These are phyloP conservation scores for Tolypocladium pustulatum DNA, from an alignment of 2,329 filamentous ascomycete genomes.

Conservation along the genomic window DNA sequence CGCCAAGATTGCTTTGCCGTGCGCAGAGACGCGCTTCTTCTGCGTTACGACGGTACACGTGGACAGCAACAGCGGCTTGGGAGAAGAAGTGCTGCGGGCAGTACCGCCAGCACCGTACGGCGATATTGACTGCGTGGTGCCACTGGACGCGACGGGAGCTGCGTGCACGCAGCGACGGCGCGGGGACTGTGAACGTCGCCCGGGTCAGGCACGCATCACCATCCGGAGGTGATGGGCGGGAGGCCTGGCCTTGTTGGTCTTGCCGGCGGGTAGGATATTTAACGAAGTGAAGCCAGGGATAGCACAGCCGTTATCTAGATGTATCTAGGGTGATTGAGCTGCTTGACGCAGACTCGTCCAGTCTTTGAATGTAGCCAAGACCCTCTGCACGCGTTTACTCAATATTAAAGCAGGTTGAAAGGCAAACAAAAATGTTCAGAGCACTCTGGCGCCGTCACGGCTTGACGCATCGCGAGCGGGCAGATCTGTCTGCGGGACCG, in stretches of 20 bases:
- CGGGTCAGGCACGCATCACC: slow-evolving; percentile 46
- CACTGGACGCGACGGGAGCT: slow-evolving; percentile 37
- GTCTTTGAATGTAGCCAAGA: too few relatives aligned
- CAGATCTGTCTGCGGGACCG: too few relatives aligned
- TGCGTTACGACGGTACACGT: slow-evolving; percentile 49
- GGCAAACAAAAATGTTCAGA: too few relatives aligned
- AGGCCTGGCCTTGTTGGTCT: slow-evolving; percentile 43
- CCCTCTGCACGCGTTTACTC: too few relatives aligned
- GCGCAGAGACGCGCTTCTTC: slow-evolving; percentile 35
- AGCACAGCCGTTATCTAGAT: slow-evolving; percentile 25
- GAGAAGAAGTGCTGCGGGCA: slow-evolving; percentile 21
- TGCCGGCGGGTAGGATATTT: slow-evolving; percentile 43
- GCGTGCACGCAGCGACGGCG: slow-evolving; percentile 45
- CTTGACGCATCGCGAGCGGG: too few relatives aligned
- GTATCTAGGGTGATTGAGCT: neutral
- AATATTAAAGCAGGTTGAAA: too few relatives aligned
- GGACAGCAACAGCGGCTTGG: slow-evolving; percentile 20
- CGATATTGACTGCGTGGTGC: slow-evolving; percentile 44
- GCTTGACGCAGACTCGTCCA: neutral
- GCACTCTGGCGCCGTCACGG: too few relatives aligned
- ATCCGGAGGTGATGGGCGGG: slow-evolving; percentile 39
- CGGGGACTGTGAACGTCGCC: slow-evolving; percentile 45
- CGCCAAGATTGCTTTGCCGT: slow-evolving; percentile 34
- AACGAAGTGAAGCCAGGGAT: slow-evolving; percentile 33
- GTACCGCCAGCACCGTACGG: slow-evolving; percentile 43